Conservation (phyloP, 2,329 filamentous ascomycete genomes). For the Aureobasidium leucospermi region DNA sequence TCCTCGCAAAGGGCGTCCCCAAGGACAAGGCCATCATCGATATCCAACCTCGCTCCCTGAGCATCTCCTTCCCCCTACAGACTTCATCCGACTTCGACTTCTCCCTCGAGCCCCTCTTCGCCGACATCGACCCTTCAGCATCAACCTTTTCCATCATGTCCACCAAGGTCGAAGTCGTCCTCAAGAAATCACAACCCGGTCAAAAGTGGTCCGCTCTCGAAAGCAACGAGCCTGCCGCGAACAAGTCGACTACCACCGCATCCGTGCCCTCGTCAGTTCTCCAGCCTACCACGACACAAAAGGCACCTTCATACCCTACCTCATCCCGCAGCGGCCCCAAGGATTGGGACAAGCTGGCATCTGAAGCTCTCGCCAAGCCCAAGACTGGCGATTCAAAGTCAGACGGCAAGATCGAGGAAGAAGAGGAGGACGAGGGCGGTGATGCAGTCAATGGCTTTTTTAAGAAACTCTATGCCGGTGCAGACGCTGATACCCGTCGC, state of each 20-base stretch:
- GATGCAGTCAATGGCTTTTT: constrained; percentile 77
- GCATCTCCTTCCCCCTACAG: constrained; percentile 49
- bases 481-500: constrained; percentile 70
- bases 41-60: constrained; percentile 41
- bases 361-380: constrained; percentile 34
- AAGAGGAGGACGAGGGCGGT: constrained; percentile 47
- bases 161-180: constrained; percentile 71
- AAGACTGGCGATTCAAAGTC: constrained; percentile 19
- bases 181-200: constrained; percentile 59
- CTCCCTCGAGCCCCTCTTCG: constrained; percentile 60
- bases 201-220: constrained; percentile 62
- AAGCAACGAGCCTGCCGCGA: constrained; percentile 26
- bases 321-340: constrained; percentile 78
- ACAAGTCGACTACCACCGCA: not conserved
- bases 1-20: constrained; percentile 58
- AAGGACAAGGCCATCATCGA: constrained; percentile 50
- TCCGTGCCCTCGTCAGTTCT: not conserved
- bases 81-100: constrained; percentile 52
- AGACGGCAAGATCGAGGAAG: constrained; percentile 33
- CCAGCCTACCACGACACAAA: constrained; percentile 15
- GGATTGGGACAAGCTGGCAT: constrained; percentile 79
- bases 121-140: constrained; percentile 52
- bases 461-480: constrained; percentile 74
- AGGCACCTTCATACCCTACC: constrained; percentile 66
- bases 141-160: constrained; percentile 61